Evolutionary conservation across 2,329 filamentous ascomycete species (phyloP), one percentile per base, ranked within the genome.

Genomic region (Plenodomus tracheiphilus): DNA sequence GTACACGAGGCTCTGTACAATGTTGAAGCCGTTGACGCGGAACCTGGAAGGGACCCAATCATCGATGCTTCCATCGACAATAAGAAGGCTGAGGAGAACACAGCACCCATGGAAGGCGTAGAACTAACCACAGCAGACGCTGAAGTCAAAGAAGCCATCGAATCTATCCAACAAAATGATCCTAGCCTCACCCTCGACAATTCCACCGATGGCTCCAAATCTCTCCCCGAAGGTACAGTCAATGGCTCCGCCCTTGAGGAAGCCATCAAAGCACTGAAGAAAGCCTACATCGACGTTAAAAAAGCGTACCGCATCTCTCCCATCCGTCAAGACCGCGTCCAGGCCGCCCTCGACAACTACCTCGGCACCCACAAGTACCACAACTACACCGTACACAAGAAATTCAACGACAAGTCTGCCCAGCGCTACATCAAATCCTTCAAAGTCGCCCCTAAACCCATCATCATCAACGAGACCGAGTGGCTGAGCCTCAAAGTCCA

Each of bases 401-500:
- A 83, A 0, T 85, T 81, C 75, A 82, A 77, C 32, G 94, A 99
- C 68, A 83, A 91, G 0, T 95, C 91, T 0, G 85, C 91, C 11
- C 94, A 93, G 74, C 85, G 94, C 5, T 85, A 89, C 67, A 99
- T 99, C 78, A 94, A 92, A 71, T 94, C 89, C 2, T 99, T 99
- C 77, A 79, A 87, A 32, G 87, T 91, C 30, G 68, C 62, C 49
- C 88, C 91, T 2, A 64, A 70, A 17, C 71, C 72, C 22, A 87
- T 96, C 65, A 84, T 91, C 66, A 95, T 96, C 73, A 85, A 90
- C 71, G 86, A 93, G 67, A 97, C 91, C 1, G 89, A 99, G 77
- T 99, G 94, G 94, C 80, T 99, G 4, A 94, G 88, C 37, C 80
- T 97, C 59, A 96, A 96, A 71, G 92, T 99, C 19, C 94, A 99